These are phyloP conservation scores for Zygnema circumcarinatum DNA, from an alignment of 139 green algal genomes.

Conservation along the genomic window DNA sequence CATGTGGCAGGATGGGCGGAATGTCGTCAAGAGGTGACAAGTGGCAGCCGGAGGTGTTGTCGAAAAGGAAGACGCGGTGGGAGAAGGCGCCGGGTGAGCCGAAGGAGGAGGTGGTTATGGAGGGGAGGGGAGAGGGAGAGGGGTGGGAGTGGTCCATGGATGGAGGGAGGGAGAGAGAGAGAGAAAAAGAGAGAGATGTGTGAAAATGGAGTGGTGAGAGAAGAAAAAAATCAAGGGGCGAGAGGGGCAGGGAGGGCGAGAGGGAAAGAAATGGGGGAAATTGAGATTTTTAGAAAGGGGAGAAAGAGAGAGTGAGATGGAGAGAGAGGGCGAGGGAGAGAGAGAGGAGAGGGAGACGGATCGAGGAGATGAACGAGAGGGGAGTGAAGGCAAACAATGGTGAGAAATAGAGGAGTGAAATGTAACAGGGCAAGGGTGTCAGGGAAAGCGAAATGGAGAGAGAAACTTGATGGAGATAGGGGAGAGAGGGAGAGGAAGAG, in stretches of 20 bases:
- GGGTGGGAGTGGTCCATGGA: not conserved
- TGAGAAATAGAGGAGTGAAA: too few relatives aligned
- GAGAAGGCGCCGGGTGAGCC: not conserved
- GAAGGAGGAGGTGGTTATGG: not conserved
- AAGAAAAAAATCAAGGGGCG: not conserved
- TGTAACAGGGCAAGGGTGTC: too few relatives aligned
- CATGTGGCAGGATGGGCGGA: not conserved
- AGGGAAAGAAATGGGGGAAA: not conserved
- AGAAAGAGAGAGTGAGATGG: not conserved
- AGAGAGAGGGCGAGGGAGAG: too few relatives aligned
- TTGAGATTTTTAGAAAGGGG: too few relatives aligned
- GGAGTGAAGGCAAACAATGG: too few relatives aligned
- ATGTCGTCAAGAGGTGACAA: not conserved
- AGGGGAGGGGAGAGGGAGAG: not conserved
- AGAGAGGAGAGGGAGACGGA: too few relatives aligned
- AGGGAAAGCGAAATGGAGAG: too few relatives aligned
- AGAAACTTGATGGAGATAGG: too few relatives aligned
- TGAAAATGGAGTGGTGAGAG: not conserved
- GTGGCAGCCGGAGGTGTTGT: not conserved
- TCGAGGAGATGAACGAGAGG: too few relatives aligned
- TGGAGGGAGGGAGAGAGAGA: not conserved
- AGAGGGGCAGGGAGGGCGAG: not conserved
- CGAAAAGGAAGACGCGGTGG: not conserved
- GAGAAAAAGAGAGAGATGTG: not conserved
- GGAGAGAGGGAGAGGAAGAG: too few relatives aligned